Evolutionary conservation across 2,329 filamentous ascomycete species (phyloP).

Genomic region (Aureobasidium sp.): DNA sequence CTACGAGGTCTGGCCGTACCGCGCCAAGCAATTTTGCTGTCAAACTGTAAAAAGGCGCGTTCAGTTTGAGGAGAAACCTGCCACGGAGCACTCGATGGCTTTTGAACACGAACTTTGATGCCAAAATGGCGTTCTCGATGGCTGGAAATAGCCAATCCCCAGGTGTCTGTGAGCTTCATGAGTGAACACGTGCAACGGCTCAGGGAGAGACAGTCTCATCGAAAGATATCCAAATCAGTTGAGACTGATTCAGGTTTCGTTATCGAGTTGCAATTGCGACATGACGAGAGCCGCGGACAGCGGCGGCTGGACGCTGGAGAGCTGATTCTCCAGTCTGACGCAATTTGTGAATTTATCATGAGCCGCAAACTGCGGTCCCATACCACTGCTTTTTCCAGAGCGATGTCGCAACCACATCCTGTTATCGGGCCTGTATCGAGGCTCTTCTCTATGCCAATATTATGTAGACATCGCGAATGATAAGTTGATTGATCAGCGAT

Average conservation of each 20-base stretch:
- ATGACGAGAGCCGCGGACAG: conserved; percentile 1
- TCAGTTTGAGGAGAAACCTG: background rate
- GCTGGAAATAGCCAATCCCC: conserved; percentile 3
- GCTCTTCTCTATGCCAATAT: too few relatives aligned
- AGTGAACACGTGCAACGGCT: conserved; percentile 12
- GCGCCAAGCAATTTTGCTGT: conserved; percentile 8
- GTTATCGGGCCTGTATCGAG: too few relatives aligned
- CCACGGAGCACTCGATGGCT: background rate
- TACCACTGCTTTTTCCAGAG: too few relatives aligned
- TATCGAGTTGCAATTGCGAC: background rate
- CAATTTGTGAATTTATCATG: background rate
- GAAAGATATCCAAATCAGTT: background rate
- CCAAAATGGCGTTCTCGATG: conserved; percentile 8
- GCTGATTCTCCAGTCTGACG: background rate
- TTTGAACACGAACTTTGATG: conserved; percentile 9
- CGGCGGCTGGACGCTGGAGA: background rate
- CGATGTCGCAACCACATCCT: too few relatives aligned
- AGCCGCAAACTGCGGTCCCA: background rate
- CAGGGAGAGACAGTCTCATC: conserved; percentile 2
- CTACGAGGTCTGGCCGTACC: background rate
- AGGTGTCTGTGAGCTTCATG: background rate
- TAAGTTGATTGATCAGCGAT: too few relatives aligned
- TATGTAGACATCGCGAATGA: too few relatives aligned
- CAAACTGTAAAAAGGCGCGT: background rate
- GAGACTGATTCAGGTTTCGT: background rate